Percentiles rank a stretch among this genome's conserved stretches.
phyloP scores from a whole-genome alignment of 116 monocot species.

The Trichopus zeylanicus region DNA sequence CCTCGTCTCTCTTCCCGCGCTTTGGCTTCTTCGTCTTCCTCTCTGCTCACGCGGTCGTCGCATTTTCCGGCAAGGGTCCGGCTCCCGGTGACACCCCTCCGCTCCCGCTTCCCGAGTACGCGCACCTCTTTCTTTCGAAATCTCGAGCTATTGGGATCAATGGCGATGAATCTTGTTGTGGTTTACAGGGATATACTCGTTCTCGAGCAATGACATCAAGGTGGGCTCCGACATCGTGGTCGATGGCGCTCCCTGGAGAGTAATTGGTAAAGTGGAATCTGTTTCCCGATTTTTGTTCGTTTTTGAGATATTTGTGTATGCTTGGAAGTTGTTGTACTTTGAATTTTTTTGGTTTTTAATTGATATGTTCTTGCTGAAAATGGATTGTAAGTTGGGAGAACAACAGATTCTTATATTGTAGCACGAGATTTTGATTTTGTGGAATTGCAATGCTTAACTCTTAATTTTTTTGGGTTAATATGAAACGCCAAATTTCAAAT shows the following conservation, averaged over 20 bases:
- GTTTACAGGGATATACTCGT: slow-evolving; percentile 63
- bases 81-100: slow-evolving; percentile 17
- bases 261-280: slow-evolving; percentile 54
- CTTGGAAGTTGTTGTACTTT: too few relatives aligned
- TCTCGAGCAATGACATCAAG: slow-evolving; percentile 96
- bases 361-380: too few relatives aligned
- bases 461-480: too few relatives aligned
- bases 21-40: neutral
- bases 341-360: too few relatives aligned
- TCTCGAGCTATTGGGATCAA: slow-evolving; percentile 11
- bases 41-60: neutral
- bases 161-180: neutral
- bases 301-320: neutral
- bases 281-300: neutral
- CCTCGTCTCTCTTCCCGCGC: slow-evolving; percentile 24
- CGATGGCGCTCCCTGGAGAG: slow-evolving; percentile 90
- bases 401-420: too few relatives aligned
- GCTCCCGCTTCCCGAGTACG: slow-evolving; percentile 39
- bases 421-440: too few relatives aligned
- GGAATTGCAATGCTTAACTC: too few relatives aligned
- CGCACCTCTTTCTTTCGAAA: neutral
- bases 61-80: slow-evolving; percentile 8
- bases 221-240: slow-evolving; percentile 88
- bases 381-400: too few relatives aligned
- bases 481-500: too few relatives aligned